A percentile compares a stretch with the other conserved stretches of the same genome.
Conservation (phyloP, 768 basidiomycete genomes). For the Polyporus arcularius region DNA sequence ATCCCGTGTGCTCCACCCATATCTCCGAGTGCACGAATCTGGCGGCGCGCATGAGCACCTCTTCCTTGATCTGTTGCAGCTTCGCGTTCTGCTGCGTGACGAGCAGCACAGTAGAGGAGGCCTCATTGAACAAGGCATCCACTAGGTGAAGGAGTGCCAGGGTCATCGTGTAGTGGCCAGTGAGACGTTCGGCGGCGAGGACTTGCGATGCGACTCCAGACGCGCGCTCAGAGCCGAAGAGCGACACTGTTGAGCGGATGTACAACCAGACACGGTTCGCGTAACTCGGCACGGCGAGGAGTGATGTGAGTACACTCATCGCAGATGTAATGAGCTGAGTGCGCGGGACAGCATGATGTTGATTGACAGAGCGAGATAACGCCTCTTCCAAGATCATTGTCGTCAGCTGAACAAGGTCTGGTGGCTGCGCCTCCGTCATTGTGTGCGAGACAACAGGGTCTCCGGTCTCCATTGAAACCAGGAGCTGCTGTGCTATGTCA, state of each 20-base stretch:
- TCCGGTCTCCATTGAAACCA: conserved; percentile 66
- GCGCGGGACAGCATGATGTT: conserved; percentile 30
- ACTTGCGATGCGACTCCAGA: conserved; percentile 62
- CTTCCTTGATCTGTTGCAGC: conserved; percentile 76
- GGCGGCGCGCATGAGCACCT: conserved; percentile 77
- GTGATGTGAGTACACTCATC: conserved; percentile 76
- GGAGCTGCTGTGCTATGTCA: conserved; percentile 59
- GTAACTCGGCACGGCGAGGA: conserved; percentile 71
- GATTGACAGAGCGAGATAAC: conserved; percentile 51
- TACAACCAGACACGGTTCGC: conserved; percentile 90
- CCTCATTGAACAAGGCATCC: conserved; percentile 74
- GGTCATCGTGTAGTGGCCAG: conserved; percentile 82
- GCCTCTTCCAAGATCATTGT: conserved; percentile 83
- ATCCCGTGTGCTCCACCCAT: conserved; percentile 83
- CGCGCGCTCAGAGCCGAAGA: conserved; percentile 68
- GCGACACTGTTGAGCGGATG: conserved; percentile 72
- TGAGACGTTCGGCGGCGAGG: conserved; percentile 68
- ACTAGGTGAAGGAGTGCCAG: conserved; percentile 76
- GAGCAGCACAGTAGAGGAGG: conserved; percentile 50
- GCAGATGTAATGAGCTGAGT: conserved; percentile 75
- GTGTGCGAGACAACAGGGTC: conserved; percentile 53
- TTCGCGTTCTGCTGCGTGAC: conserved; percentile 58
- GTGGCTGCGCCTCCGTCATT: conserved; percentile 54
- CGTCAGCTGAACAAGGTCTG: conserved; percentile 77
- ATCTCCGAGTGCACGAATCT: conserved; percentile 83